Evolutionary conservation across 1,284 basidiomycete species (phyloP).

Genomic region (Macrocybe sp.): DNA sequence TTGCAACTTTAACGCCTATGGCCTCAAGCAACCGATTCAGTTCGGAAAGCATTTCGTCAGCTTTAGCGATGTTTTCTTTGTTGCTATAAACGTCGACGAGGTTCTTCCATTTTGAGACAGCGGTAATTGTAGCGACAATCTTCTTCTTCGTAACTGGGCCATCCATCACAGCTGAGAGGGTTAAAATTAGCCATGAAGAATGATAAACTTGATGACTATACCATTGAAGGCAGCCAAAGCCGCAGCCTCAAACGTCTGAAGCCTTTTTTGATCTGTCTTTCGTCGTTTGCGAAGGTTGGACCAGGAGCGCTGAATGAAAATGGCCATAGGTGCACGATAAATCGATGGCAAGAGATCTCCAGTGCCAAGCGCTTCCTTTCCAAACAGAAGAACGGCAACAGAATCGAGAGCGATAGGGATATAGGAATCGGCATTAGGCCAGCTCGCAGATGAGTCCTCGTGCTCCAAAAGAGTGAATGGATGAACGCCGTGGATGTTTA

Average conservation of each 20-base stretch:
- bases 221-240: slow-evolving; percentile 15
- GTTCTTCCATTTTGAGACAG: slow-evolving; percentile 14
- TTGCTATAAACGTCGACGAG: slow-evolving; percentile 8
- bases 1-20: slow-evolving; percentile 1
- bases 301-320: slow-evolving; percentile 17
- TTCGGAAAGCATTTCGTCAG: slow-evolving; percentile 1
- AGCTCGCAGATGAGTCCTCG: slow-evolving; percentile 3
- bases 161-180: slow-evolving; percentile 12
- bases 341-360: slow-evolving; percentile 1
- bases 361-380: slow-evolving; percentile 11
- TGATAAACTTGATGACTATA: slow-evolving; percentile 6
- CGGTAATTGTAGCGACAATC: slow-evolving; percentile 7
- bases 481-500: slow-evolving; percentile 14
- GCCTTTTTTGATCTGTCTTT: neutral
- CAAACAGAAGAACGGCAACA: slow-evolving; percentile 19
- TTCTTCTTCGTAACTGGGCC: slow-evolving; percentile 12
- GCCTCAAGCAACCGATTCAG: slow-evolving; percentile 4
- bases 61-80: slow-evolving; percentile 2
- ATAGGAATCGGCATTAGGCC: slow-evolving; percentile 15
- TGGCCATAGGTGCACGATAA: slow-evolving; percentile 5
- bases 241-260: slow-evolving; percentile 3
- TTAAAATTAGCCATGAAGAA: neutral
- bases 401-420: slow-evolving; percentile 14
- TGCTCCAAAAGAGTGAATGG: slow-evolving; percentile 9
- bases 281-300: slow-evolving; percentile 2